Conservation (phyloP, 2,329 filamentous ascomycete genomes). For the Furcasterigmium furcatum region DNA sequence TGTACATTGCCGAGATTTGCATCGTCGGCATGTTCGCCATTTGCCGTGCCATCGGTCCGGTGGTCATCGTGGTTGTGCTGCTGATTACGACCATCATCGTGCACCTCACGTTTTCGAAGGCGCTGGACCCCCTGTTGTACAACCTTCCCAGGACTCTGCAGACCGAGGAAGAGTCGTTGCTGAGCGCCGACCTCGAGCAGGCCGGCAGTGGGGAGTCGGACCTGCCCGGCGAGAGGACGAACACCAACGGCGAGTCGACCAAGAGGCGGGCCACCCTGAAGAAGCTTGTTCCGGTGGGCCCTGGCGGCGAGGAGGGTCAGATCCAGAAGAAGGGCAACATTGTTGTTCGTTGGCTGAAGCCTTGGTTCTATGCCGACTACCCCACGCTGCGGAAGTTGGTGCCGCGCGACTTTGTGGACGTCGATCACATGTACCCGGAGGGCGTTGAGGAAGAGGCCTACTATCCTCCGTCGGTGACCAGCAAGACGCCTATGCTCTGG, state of each 20-base stretch:
- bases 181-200: not conserved
- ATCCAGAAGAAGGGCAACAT: constrained; percentile 51
- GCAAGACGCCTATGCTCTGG: constrained; percentile 71
- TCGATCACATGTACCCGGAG: constrained; percentile 55
- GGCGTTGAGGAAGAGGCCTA: constrained; percentile 67
- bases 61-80: constrained; percentile 73
- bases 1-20: constrained; percentile 78
- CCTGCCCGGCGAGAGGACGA: not conserved
- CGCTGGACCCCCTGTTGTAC: constrained; percentile 68
- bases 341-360: constrained; percentile 68
- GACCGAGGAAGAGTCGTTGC: constrained; percentile 34
- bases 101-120: constrained; percentile 67
- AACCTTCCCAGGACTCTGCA: constrained; percentile 64
- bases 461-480: constrained; percentile 66
- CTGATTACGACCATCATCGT: constrained; percentile 74
- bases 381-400: constrained; percentile 66
- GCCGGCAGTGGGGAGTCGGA: constrained; percentile 3
- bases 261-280: constrained; percentile 14
- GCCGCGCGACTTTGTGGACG: constrained; percentile 46
- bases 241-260: constrained; percentile 13
- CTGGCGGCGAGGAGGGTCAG: constrained; percentile 16
- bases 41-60: constrained; percentile 61
- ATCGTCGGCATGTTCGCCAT: constrained; percentile 80
- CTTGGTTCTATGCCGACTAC: constrained; percentile 75
- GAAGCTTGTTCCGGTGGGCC: constrained; percentile 6